Evolutionary conservation across 1,139 yeast genomes (phyloP).

Genomic region (Suhomyces wounanorum): DNA sequence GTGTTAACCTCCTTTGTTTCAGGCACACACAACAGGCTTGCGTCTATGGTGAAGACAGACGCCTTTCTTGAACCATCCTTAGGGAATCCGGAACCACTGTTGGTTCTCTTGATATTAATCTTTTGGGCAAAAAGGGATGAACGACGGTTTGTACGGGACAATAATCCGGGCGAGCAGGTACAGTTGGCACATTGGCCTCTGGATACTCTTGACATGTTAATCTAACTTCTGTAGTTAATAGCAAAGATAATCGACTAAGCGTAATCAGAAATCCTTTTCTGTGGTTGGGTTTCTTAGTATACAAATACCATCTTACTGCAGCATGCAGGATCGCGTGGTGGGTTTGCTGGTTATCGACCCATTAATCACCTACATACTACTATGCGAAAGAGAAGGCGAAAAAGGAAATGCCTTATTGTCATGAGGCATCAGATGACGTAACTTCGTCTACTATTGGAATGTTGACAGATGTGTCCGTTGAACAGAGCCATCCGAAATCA

Average conservation of each 20-base stretch:
- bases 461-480: too few species aligned
- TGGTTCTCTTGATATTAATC: constrained; percentile 40
- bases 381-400: neutral
- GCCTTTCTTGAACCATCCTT: constrained; percentile 41
- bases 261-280: constrained; percentile 4
- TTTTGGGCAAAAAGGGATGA: constrained; percentile 53
- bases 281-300: constrained; percentile 2
- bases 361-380: neutral
- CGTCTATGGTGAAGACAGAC: constrained; percentile 53
- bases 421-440: neutral
- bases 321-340: neutral
- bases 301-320: neutral
- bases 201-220: constrained; percentile 26
- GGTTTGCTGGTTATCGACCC: constrained; percentile 4
- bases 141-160: constrained; percentile 64
- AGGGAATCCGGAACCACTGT: constrained; percentile 24
- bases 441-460: neutral
- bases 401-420: neutral
- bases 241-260: neutral
- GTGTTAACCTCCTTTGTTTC: constrained; percentile 57
- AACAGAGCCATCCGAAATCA: neutral
- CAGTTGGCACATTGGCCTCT: constrained; percentile 67
- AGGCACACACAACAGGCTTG: constrained; percentile 46
- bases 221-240: neutral
- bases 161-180: constrained; percentile 78